Evolutionary conservation across 768 basidiomycete genomes (phyloP), one percentile per base, ranked within the genome.

Genomic region (Stropharia rugosoannulata): DNA sequence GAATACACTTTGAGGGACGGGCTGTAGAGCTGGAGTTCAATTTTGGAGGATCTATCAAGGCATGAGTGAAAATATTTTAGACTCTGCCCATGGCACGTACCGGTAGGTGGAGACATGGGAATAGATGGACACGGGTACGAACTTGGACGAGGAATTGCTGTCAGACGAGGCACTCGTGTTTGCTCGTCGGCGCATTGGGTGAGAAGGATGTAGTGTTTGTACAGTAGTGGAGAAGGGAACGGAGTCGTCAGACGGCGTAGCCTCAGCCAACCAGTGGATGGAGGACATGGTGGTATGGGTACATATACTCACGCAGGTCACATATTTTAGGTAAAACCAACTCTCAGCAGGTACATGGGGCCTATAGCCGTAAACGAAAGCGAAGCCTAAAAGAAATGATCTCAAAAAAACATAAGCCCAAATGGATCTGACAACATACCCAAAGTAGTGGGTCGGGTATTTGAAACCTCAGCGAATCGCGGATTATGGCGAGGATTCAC

Each of bases 1-100:
- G 70, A 68, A 39, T 75, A 69, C n/a, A 77, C 66, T 64, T 81
- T 83, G 10, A 86, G 69, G n/a, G 80, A 84, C 5, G 84, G 78
- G 53, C 86, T 87, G 54, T 81, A 78, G 25, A 90, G 70, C 54
- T 82, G 80, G 51, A 89, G 73, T 59, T 86, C 81, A 62, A 88
- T 69, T 61, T 82, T 79, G 19, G 76, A 64, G 19, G 82, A 81
- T 19, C 83, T 85, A 58, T 25, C 35, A 27, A 52, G 29, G 16
- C 5, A 8, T 41, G 49, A 47, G 54, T 16, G 46, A 40, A 44
- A 19, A 25, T 13, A 48, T 7, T 48, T 27, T 16, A 5, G 22
- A 18, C 19, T 11, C 39, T 15, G 25, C 25, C n/a, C 10, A 47
- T 16, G 2, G 7, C 16, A 63, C 76, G 61, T 54, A 81, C 82